These are phyloP conservation scores for Neocucurbitaria cava DNA, from an alignment of 2,329 filamentous ascomycete genomes.

Conservation along the genomic window DNA sequence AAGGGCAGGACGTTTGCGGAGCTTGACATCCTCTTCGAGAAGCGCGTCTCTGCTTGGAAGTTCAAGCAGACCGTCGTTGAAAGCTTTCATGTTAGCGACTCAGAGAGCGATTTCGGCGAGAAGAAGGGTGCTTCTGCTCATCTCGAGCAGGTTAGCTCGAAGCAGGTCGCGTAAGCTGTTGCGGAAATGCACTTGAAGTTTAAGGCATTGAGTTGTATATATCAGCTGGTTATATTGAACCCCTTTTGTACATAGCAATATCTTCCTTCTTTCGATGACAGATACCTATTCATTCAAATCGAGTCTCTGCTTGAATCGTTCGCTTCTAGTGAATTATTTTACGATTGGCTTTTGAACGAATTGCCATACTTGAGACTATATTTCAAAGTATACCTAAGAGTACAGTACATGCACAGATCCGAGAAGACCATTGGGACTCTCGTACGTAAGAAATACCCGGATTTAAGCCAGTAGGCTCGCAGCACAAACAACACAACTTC, in stretches of 20 bases:
- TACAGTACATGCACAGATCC: background rate
- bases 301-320: too few species aligned
- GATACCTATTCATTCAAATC: background rate
- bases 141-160: constrained; percentile 33
- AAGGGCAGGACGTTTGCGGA: constrained; percentile 82
- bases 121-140: constrained; percentile 34
- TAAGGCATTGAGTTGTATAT: constrained; percentile 4
- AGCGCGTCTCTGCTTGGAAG: constrained; percentile 38
- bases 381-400: too few species aligned
- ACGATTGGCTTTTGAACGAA: background rate
- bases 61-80: constrained; percentile 39
- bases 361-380: background rate
- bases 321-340: background rate
- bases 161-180: constrained; percentile 6
- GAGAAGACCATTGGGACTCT: background rate
- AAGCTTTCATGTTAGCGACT: constrained; percentile 26
- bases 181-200: background rate
- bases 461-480: too few species aligned
- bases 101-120: constrained; percentile 28
- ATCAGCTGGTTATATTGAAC: background rate
- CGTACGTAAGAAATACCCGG: too few species aligned
- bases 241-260: constrained; percentile 1
- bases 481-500: too few species aligned
- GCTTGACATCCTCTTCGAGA: constrained; percentile 82
- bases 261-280: background rate